Evolutionary conservation across 129 eudicot species (phyloP).

Genomic region (Chrysanthemum seticuspe): DNA sequence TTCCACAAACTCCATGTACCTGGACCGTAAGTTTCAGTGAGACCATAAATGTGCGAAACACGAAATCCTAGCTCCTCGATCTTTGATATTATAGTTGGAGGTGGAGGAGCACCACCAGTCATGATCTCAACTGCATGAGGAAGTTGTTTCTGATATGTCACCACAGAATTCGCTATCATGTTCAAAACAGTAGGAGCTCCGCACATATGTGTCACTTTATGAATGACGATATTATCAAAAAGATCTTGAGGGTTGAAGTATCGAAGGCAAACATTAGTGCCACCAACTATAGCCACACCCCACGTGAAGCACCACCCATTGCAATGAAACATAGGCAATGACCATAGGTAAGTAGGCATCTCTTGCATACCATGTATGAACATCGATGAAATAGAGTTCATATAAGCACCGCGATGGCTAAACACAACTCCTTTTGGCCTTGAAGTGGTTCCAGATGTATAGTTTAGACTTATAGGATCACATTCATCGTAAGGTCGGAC

Average conservation of each 20-base stretch:
- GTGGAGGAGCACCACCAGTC: slow-evolving; percentile 69
- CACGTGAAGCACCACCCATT: slow-evolving; percentile 79
- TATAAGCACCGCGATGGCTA: slow-evolving; percentile 73
- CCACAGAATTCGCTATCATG: slow-evolving; percentile 56
- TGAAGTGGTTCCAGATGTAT: slow-evolving; percentile 85
- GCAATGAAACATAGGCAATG: slow-evolving; percentile 88
- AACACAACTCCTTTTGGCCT: slow-evolving; percentile 75
- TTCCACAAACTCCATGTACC: slow-evolving; percentile 45
- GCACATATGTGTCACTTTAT: slow-evolving; percentile 66
- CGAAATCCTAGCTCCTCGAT: slow-evolving; percentile 52
- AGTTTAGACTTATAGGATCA: slow-evolving; percentile 67
- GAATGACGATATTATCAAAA: slow-evolving; percentile 41
- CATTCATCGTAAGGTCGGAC: slow-evolving; percentile 53
- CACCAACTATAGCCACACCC: slow-evolving; percentile 73
- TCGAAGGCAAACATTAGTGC: slow-evolving; percentile 71
- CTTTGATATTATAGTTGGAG: slow-evolving; percentile 38
- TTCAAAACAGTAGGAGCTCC: slow-evolving; percentile 81
- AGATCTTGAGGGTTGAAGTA: slow-evolving; percentile 42
- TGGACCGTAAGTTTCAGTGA: slow-evolving; percentile 60
- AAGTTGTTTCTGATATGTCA: slow-evolving; percentile 36
- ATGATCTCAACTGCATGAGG: slow-evolving; percentile 44
- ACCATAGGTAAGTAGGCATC: slow-evolving; percentile 64
- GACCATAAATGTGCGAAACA: slow-evolving; percentile 53
- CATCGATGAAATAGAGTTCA: slow-evolving; percentile 52
- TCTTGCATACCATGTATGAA: slow-evolving; percentile 62